These are phyloP conservation scores for Melastoma malabathricum DNA, from an alignment of 345 rosid genomes.

Conservation along the genomic window DNA sequence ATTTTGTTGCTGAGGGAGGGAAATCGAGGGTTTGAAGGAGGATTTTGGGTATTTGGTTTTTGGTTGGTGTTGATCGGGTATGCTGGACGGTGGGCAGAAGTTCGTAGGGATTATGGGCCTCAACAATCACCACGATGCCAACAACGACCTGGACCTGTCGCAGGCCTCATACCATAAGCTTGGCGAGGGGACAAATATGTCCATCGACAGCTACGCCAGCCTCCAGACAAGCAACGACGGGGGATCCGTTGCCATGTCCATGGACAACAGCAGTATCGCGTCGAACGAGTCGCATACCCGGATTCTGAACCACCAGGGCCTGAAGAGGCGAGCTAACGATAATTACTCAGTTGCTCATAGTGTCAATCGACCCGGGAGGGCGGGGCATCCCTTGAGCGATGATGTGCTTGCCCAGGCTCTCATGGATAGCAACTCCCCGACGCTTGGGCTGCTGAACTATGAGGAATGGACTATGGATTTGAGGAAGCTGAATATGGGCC, in stretches of 20 bases:
- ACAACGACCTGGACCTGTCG: constrained; percentile 21
- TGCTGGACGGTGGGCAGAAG: constrained; percentile 30
- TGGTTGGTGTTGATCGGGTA: constrained; percentile 4
- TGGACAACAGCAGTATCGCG: constrained; percentile 29
- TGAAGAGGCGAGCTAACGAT: constrained; percentile 20
- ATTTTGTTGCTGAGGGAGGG: too few relatives aligned
- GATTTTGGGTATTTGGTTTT: too few relatives aligned
- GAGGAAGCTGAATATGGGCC: constrained; percentile 29
- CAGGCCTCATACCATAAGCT: constrained; percentile 32
- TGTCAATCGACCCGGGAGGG: constrained; percentile 22
- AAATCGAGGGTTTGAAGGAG: too few relatives aligned
- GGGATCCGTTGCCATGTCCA: constrained; percentile 33
- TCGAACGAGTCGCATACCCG: constrained; percentile 34
- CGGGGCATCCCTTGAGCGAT: constrained; percentile 20
- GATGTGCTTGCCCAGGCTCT: constrained; percentile 29
- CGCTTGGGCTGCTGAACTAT: constrained; percentile 21
- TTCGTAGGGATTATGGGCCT: constrained; percentile 24
- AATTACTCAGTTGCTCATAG: constrained; percentile 20
- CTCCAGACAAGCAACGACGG: constrained; percentile 31
- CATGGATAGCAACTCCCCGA: constrained; percentile 23
- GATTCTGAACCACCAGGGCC: constrained; percentile 32
- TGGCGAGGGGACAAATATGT: constrained; percentile 33
- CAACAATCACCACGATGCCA: constrained; percentile 13
- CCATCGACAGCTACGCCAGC: constrained; percentile 28
- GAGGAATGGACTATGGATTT: constrained; percentile 31